These are phyloP conservation scores for Francoa sonchifolia DNA, from an alignment of 441 rosid genomes.

Conservation along the genomic window DNA sequence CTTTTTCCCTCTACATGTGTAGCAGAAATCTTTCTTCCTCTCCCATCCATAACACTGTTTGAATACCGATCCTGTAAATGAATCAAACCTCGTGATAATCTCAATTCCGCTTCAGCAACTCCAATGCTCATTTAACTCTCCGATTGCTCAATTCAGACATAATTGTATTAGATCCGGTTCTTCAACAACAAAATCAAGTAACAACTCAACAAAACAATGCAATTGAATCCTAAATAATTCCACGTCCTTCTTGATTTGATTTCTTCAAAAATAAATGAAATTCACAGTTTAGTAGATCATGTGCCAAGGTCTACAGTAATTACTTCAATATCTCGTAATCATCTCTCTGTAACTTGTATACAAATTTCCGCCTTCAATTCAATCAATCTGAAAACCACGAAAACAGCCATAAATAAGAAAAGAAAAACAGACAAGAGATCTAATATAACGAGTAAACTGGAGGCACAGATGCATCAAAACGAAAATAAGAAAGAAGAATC, in stretches of 20 bases:
- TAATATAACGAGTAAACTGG: no score
- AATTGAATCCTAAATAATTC: background rate
- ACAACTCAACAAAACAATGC: background rate
- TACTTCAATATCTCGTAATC: no score
- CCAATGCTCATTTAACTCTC: constrained; percentile 31
- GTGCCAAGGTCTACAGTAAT: no score
- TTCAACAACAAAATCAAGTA: background rate
- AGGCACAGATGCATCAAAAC: no score
- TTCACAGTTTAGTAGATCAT: background rate
- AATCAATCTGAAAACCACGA: no score
- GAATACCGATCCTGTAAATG: constrained; percentile 24
- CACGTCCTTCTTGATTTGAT: background rate
- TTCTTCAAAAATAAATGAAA: background rate
- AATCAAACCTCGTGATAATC: constrained; percentile 15
- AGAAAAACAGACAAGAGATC: no score
- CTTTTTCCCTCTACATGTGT: constrained; percentile 15
- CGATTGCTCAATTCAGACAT: background rate
- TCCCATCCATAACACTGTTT: constrained; percentile 29
- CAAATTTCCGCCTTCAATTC: no score
- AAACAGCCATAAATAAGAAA: no score
- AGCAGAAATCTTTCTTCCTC: constrained; percentile 20
- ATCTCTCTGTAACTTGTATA: no score
- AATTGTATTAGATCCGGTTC: constrained; percentile 5
- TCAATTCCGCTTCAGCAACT: constrained; percentile 9
- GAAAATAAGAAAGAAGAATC: no score